Conservation (phyloP, 352 stramenopile genomes). For the Pythium folliculosum region DNA sequence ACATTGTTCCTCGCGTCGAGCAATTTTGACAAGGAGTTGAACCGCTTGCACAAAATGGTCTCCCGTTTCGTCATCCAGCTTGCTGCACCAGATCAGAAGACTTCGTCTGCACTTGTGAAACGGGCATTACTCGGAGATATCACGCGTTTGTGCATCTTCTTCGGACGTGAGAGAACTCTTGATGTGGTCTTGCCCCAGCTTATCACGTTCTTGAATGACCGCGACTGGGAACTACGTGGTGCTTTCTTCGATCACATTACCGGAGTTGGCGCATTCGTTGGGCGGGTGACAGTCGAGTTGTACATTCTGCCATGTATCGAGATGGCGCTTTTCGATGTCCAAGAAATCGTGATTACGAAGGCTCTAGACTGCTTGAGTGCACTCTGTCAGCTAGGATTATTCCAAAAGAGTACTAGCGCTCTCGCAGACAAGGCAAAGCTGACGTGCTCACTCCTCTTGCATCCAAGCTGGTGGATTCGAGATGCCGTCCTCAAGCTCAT, state of each 20-base stretch:
- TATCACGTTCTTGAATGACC: conserved; percentile 97
- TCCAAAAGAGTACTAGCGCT: conserved; percentile 83
- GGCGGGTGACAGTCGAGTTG: conserved; percentile 90
- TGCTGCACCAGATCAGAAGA: conserved; percentile 86
- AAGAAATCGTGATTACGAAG: conserved; percentile 95
- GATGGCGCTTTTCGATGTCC: conserved; percentile 95
- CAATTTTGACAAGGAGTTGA: conserved; percentile 94
- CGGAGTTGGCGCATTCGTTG: conserved; percentile 94
- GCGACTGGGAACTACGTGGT: conserved; percentile 89
- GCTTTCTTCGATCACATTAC: conserved; percentile 94
- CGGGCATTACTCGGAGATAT: conserved; percentile 94
- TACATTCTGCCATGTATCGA: conserved; percentile 98
- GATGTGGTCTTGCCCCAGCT: conserved; percentile 96
- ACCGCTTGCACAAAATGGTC: conserved; percentile 92
- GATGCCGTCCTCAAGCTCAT: conserved; percentile 87
- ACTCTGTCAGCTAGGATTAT: conserved; percentile 91
- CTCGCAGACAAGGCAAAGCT: conserved; percentile 86
- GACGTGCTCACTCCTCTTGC: conserved; percentile 82
- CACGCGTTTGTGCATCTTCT: conserved; percentile 96
- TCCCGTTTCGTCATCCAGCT: conserved; percentile 94
- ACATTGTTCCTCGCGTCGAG: conserved; percentile 66
- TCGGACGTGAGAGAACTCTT: conserved; percentile 93
- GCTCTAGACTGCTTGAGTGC: conserved; percentile 91
- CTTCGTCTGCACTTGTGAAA: conserved; percentile 93
- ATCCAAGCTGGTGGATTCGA: conserved; percentile 90